Base-by-base conservation (phyloP, 2,329 filamentous ascomycete genomes). In the Cadophora gregata region DNA sequence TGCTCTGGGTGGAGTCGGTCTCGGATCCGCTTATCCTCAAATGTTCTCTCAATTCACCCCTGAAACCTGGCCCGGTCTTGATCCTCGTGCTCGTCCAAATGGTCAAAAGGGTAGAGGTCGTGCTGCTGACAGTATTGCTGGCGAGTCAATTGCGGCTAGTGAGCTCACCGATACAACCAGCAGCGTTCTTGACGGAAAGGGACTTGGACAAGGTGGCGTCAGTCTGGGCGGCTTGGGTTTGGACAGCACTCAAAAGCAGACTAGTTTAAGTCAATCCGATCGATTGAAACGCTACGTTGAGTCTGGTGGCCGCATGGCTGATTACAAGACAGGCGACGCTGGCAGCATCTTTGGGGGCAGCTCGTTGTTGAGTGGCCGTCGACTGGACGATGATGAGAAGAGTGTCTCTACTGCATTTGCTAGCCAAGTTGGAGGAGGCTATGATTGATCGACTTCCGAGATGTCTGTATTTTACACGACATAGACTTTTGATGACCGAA, bases 371-470 rank as follows among this genome's bases (percentile, higher is more conserved):
- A 73, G 75, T 71, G 75, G 74, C 48, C 74, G 76, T 29, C 77
- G 77, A 45, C 62, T 88, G 90, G 96, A 99, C 73, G 96, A 99
- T 72, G 96, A 98, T 77, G 93, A 96, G 75, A 93, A 96, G 81
- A 98, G 95, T 80, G 88, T 98, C 75, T 97, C 93, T 76, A 98
- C 96, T 62, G 94, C 94, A 59, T 99, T 98, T 81, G 94, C 95
- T 69, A 97, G 93, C 81, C 96, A 98, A 80, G 89, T 97, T 72
- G 93, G 93, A 62, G 76, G 76, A 67, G 76, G 76, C 66, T 78
- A 77, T 67, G 77, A 78, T 71, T 78, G 77, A 78, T 78, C 67
- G 65, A 70, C 45, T 5, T 50, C 21, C 29, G 50, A 31, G 21
- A 33, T 62, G 68, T 67, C 63, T 62, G 51, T 48, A 55, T 58